phyloP scores from a whole-genome alignment of 2,329 filamentous ascomycete species.

The Aspergillus chevalieri region DNA sequence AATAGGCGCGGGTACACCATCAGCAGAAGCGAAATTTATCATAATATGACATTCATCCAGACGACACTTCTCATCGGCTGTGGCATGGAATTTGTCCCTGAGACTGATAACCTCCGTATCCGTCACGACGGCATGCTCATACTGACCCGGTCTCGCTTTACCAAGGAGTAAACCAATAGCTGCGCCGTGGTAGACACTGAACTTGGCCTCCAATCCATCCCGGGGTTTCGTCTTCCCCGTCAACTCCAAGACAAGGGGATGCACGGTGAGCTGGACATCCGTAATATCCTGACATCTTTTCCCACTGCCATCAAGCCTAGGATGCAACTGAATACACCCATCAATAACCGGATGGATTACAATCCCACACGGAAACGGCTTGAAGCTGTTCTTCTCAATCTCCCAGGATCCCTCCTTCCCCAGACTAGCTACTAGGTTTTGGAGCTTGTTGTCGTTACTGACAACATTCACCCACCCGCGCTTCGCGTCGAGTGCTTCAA shows the following conservation, averaged over 20 bases:
- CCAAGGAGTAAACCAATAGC: constrained; percentile 47
- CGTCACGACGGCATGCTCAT: constrained; percentile 44
- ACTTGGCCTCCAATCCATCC: constrained; percentile 49
- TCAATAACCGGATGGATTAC: constrained; percentile 54
- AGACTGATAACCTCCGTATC: constrained; percentile 36
- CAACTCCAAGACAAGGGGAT: constrained; percentile 49
- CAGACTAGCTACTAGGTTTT: constrained; percentile 33
- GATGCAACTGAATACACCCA: constrained; percentile 44
- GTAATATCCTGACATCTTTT: constrained; percentile 29
- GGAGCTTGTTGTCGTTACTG: constrained; percentile 36
- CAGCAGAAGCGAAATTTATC: constrained; percentile 34
- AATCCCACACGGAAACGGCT: constrained; percentile 54
- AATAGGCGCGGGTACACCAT: constrained; percentile 16
- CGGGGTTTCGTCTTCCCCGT: constrained; percentile 47
- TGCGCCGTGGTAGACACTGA: constrained; percentile 51
- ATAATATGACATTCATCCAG: constrained; percentile 40
- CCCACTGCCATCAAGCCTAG: constrained; percentile 28
- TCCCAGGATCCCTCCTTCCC: constrained; percentile 40
- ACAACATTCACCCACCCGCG: constrained; percentile 51
- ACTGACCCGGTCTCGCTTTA: constrained; percentile 47
- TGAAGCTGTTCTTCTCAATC: constrained; percentile 50
- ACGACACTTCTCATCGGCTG: constrained; percentile 33
- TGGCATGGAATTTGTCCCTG: constrained; percentile 43
- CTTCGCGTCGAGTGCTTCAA: constrained; percentile 46
- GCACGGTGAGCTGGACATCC: constrained; percentile 40